Evolutionary conservation across 768 basidiomycete genomes (phyloP).

Genomic region (Boletus barrowsii): DNA sequence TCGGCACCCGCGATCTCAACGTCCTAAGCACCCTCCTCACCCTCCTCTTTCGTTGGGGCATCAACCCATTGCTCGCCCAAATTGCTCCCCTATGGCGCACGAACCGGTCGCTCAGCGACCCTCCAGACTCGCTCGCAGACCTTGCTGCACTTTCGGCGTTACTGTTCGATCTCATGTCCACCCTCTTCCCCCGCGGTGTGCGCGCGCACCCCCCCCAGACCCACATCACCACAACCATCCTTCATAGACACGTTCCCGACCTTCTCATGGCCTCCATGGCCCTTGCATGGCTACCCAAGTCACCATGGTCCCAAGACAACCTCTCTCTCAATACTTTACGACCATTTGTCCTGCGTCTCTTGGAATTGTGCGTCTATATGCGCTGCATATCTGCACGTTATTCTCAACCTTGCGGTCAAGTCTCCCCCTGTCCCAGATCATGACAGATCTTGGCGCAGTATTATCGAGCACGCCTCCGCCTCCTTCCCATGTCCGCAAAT

Average conservation of each 20-base stretch:
- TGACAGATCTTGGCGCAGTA: slow-evolving; percentile 61
- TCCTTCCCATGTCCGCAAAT: slow-evolving; percentile 51
- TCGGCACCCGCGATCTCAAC: slow-evolving; percentile 68
- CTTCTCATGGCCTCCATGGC: slow-evolving; percentile 58
- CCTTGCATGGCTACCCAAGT: slow-evolving; percentile 72
- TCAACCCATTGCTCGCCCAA: slow-evolving; percentile 49
- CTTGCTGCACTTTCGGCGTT: slow-evolving; percentile 44
- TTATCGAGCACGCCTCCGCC: slow-evolving; percentile 42
- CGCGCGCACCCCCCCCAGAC: slow-evolving; percentile 53
- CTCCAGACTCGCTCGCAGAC: slow-evolving; percentile 39
- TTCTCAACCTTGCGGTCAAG: slow-evolving; percentile 30
- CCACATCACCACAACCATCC: slow-evolving; percentile 53
- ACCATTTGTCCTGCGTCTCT: slow-evolving; percentile 51
- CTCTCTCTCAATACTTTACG: slow-evolving; percentile 47
- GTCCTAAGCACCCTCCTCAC: slow-evolving; percentile 62
- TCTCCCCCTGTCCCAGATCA: slow-evolving; percentile 61
- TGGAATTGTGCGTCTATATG: slow-evolving; percentile 54
- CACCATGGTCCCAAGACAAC: slow-evolving; percentile 36
- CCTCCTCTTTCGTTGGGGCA: slow-evolving; percentile 70
- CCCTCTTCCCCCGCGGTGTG: slow-evolving; percentile 54
- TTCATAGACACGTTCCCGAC: slow-evolving; percentile 57
- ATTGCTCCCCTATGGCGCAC: slow-evolving; percentile 39
- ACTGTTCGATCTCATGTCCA: slow-evolving; percentile 40
- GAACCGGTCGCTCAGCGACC: slow-evolving; percentile 1
- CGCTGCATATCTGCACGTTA: slow-evolving; percentile 7